Evolutionary conservation across 257 asterid species (phyloP).

Genomic region (Fraxinus pennsylvanica): DNA sequence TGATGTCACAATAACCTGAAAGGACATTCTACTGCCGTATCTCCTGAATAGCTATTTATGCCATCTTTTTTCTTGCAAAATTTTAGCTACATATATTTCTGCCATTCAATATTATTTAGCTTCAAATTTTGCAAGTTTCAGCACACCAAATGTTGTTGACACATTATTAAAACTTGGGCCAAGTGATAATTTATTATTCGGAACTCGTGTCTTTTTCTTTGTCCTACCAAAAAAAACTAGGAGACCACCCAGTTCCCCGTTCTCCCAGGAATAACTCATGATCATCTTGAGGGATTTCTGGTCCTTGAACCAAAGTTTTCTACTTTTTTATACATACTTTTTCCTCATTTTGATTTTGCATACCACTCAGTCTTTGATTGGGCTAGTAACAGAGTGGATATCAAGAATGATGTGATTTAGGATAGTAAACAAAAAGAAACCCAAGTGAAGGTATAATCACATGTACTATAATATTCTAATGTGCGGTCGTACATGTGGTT

Average conservation of each 20-base stretch:
- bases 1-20: neutral
- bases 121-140: neutral
- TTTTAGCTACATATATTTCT: too few species aligned
- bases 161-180: too few species aligned
- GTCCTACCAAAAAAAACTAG: neutral
- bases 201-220: neutral
- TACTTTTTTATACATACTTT: too few species aligned
- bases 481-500: neutral
- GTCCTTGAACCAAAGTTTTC: neutral
- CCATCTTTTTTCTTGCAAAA: neutral
- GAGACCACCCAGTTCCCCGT: neutral
- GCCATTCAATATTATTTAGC: neutral
- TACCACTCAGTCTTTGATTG: too few species aligned
- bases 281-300: neutral
- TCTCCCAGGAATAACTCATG: neutral
- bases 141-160: neutral
- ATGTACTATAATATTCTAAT: neutral
- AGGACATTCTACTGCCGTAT: neutral
- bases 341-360: too few species aligned
- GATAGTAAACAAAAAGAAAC: neutral
- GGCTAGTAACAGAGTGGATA: too few species aligned
- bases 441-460: neutral
- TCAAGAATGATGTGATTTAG: neutral
- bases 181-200: too few species aligned
- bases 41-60: neutral